phyloP scores from a whole-genome alignment of 495 filamentous ascomycete species.

The Penicillium paradoxum region DNA sequence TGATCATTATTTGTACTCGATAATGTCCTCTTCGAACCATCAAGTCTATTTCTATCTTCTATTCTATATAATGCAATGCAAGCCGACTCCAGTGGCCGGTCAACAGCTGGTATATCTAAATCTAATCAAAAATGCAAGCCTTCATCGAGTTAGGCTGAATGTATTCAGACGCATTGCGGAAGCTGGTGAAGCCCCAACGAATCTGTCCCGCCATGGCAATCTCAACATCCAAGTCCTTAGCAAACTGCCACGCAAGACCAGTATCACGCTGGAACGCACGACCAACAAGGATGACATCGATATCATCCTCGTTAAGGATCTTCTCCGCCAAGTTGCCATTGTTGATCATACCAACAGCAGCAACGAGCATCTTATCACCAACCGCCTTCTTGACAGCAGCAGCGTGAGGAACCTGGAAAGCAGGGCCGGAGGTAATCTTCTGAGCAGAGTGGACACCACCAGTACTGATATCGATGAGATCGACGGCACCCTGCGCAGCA shows the following conservation, averaged over 20 bases:
- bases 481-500: slow-evolving; percentile 51
- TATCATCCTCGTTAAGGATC: slow-evolving; percentile 49
- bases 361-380: slow-evolving; percentile 54
- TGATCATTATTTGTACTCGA: too few species aligned
- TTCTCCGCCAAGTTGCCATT: slow-evolving; percentile 54
- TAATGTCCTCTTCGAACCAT: too few species aligned
- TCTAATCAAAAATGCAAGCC: slow-evolving; percentile 32
- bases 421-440: slow-evolving; percentile 52
- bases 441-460: slow-evolving; percentile 58
- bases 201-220: slow-evolving; percentile 65
- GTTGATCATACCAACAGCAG: slow-evolving; percentile 61
- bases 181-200: slow-evolving; percentile 49
- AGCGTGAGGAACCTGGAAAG: slow-evolving; percentile 64
- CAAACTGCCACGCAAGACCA: slow-evolving; percentile 61
- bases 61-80: slow-evolving; percentile 3
- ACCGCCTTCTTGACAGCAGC: slow-evolving; percentile 58
- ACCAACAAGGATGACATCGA: slow-evolving; percentile 61
- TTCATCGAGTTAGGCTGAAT: slow-evolving; percentile 38
- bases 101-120: slow-evolving; percentile 5
- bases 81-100: background rate
- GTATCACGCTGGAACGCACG: slow-evolving; percentile 69
- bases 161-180: slow-evolving; percentile 33
- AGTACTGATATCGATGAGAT: slow-evolving; percentile 61
- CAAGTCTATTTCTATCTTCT: background rate
- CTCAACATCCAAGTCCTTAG: slow-evolving; percentile 59